These are phyloP conservation scores for Fusarium gaditjirri DNA, from an alignment of 2,329 filamentous ascomycete genomes.

Conservation along the genomic window DNA sequence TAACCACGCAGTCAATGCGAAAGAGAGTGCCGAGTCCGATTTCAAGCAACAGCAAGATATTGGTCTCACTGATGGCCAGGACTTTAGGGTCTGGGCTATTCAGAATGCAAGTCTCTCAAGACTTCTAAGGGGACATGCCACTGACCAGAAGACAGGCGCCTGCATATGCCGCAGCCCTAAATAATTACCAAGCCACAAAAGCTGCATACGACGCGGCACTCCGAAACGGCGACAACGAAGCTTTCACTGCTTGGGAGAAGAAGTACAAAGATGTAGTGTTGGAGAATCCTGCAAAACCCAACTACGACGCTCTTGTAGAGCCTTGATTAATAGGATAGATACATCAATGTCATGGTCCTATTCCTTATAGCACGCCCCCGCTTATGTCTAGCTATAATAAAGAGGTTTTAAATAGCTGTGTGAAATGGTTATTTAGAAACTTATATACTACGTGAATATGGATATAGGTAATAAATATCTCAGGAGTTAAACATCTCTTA, in stretches of 20 bases:
- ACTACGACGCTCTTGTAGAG: neutral
- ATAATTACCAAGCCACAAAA: accelerated
- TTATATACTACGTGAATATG: too few relatives aligned
- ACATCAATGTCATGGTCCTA: accelerated
- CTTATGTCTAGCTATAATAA: too few relatives aligned
- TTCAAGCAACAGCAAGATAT: accelerated
- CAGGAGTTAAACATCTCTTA: too few relatives aligned
- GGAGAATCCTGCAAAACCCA: neutral
- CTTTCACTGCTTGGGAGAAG: neutral
- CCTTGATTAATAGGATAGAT: neutral
- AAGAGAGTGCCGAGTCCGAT: neutral
- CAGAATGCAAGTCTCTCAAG: neutral
- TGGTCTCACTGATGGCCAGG: accelerated
- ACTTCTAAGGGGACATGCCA: accelerated
- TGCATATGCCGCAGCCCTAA: accelerated
- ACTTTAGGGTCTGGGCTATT: accelerated
- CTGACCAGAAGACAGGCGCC: neutral
- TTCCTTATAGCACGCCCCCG: accelerated
- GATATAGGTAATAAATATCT: too few relatives aligned
- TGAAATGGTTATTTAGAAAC: neutral
- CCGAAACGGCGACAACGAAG: neutral
- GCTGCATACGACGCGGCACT: neutral
- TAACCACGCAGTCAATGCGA: accelerated
- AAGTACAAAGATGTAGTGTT: neutral
- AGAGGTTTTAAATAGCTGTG: too few relatives aligned